phyloP scores from a whole-genome alignment of 495 filamentous ascomycete species.

The Xylaria curta region DNA sequence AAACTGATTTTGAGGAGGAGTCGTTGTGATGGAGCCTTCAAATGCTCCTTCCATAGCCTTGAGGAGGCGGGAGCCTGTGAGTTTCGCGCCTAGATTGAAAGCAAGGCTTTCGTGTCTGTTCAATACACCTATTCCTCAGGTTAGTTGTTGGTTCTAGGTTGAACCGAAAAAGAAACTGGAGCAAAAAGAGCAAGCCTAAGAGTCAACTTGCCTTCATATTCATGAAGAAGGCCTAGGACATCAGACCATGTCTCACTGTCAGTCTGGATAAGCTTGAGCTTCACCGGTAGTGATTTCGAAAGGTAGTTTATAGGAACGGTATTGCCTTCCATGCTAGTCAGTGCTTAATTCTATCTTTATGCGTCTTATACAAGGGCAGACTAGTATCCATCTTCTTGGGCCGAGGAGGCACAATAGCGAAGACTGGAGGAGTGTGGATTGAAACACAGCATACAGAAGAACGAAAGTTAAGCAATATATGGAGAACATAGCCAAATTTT shows the following conservation, averaged over 20 bases:
- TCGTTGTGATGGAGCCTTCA: conserved; percentile 76
- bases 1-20: conserved; percentile 47
- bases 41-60: conserved; percentile 87
- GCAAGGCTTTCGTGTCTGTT: conserved; percentile 86
- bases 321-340: conserved; percentile 40
- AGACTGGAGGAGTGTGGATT: neutral
- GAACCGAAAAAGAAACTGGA: neutral
- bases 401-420: neutral
- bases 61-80: conserved; percentile 79
- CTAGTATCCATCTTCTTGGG: conserved; percentile 19
- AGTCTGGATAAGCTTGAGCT: conserved; percentile 53
- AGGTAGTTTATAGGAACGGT: conserved; percentile 85
- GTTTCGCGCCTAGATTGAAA: conserved; percentile 81
- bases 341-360: conserved; percentile 27
- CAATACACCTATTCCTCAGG: conserved; percentile 63
- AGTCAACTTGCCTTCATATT: conserved; percentile 66
- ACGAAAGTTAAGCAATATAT: conserved; percentile 26
- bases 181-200: neutral
- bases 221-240: conserved; percentile 68
- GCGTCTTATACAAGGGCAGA: neutral
- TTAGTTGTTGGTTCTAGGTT: conserved; percentile 25
- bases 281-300: conserved; percentile 43
- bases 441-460: conserved; percentile 21
- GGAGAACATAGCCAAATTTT: conserved; percentile 10
- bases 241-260: conserved; percentile 53